Percentiles rank a stretch among this genome's conserved stretches.
Conservation (phyloP, 257 asterid species). For the Solanum boliviense region DNA sequence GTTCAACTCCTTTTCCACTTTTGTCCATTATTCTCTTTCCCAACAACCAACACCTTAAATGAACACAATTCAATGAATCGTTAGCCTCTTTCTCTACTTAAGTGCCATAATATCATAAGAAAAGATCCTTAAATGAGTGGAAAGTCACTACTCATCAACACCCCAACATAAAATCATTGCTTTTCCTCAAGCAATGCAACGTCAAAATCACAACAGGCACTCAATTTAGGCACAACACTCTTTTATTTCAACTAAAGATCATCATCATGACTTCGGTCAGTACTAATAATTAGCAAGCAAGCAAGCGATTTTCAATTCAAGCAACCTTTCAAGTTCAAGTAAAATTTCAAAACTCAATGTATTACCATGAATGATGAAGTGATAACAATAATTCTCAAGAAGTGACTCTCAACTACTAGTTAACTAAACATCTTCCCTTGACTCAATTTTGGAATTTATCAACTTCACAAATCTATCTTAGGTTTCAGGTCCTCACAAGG, state of each 20-base stretch:
- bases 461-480: no score
- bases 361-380: background rate
- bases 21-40: background rate
- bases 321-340: background rate
- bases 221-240: background rate
- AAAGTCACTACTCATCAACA: background rate
- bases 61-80: background rate
- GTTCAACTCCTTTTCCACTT: background rate
- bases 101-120: background rate
- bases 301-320: background rate
- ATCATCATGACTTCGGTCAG: background rate
- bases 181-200: background rate
- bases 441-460: no score
- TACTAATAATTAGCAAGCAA: background rate
- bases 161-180: background rate
- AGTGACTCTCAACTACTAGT: no score
- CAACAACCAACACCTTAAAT: background rate
- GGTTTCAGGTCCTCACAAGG: no score
- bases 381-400: background rate
- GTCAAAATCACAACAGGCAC: no score
- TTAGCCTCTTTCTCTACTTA: background rate
- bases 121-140: background rate
- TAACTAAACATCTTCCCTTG: no score
- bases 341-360: background rate
- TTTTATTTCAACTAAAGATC: no score